Evolutionary conservation across 2,329 filamentous ascomycete species (phyloP), one percentile per base, ranked within the genome.

Genomic region (Colletotrichum aenigma): DNA sequence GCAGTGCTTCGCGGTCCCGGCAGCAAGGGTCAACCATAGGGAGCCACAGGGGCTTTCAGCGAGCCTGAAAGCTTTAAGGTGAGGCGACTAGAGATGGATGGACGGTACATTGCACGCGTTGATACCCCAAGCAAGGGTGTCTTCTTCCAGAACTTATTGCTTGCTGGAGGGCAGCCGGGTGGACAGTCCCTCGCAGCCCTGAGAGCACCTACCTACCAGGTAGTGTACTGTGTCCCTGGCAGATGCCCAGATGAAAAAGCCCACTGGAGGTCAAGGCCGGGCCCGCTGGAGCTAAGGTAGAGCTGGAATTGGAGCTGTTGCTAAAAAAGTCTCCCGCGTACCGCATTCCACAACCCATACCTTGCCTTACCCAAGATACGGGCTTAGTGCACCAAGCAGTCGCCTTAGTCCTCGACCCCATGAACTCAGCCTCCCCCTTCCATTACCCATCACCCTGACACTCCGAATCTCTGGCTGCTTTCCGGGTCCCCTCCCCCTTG

Each of bases 371-470:
- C 55, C 18, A 30, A 60, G 26, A 30, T 30, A 60, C 56, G 56
- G 56, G 15, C 26, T 7, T 48, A 48, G 38, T n/a, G 38, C 38
- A 48, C 56, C 56, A 28, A 60, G 56, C 56, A 60, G 56, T 61
- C 58, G 58, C 58, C 32, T 28, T 36, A 15, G 30, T 18, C 16
- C n/a, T 64, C 65, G 26, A 28, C 15, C 58, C n/a, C 55, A 18
- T 34, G 43, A 32, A 64, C 73, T 75, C 70, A 68, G 73, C 73
- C 73, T 73, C 73, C 70, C 73, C 70, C 73, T 73, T 75, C 55
- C 30, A 48, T 64, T 21, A 32, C 36, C 55, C 30, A 43, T 64
- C 18, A 32, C 36, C 28, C 58, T 21, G 16, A 34, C 32, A 18
- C 52, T 26, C 52, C 43, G 43, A 48, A 48, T 48, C 38, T 48